A percentile compares a stretch with the other conserved stretches of the same genome.
These are phyloP conservation scores for Saccharomyces pastorianus DNA, from an alignment of 1,139 yeast genomes.

Conservation along the genomic window DNA sequence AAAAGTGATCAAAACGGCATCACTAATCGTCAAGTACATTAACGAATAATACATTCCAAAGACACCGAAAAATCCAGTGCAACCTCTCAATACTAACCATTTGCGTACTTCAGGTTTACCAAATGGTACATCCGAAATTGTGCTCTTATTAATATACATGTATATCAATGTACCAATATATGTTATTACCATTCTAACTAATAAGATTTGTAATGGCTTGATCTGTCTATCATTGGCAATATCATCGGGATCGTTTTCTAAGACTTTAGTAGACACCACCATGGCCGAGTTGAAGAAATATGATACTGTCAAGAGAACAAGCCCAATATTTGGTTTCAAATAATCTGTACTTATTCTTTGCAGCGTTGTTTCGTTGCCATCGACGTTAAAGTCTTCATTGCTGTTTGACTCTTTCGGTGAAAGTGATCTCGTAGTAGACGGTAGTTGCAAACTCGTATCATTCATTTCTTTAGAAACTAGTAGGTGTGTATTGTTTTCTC, in stretches of 20 bases:
- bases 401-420: not conserved
- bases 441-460: not conserved
- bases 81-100: conserved; percentile 54
- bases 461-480: not conserved
- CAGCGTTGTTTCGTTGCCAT: not conserved
- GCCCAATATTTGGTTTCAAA: conserved; percentile 31
- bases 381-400: not conserved
- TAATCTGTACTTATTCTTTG: conserved; percentile 9
- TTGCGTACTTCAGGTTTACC: conserved; percentile 59
- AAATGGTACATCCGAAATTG: conserved; percentile 54
- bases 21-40: conserved; percentile 63
- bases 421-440: not conserved
- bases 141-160: conserved; percentile 40
- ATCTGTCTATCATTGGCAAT: conserved; percentile 29
- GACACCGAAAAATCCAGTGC: conserved; percentile 71
- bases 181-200: conserved; percentile 71
- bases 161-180: conserved; percentile 48
- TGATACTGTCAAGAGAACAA: conserved; percentile 40
- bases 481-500: not conserved
- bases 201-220: conserved; percentile 69
- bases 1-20: conserved; percentile 73
- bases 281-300: conserved; percentile 65
- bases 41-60: conserved; percentile 69
- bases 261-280: conserved; percentile 62
- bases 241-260: conserved; percentile 45